Conservation (phyloP, 192 early-diverging fungal genomes). For the Phlyctochytrium bullatum region DNA sequence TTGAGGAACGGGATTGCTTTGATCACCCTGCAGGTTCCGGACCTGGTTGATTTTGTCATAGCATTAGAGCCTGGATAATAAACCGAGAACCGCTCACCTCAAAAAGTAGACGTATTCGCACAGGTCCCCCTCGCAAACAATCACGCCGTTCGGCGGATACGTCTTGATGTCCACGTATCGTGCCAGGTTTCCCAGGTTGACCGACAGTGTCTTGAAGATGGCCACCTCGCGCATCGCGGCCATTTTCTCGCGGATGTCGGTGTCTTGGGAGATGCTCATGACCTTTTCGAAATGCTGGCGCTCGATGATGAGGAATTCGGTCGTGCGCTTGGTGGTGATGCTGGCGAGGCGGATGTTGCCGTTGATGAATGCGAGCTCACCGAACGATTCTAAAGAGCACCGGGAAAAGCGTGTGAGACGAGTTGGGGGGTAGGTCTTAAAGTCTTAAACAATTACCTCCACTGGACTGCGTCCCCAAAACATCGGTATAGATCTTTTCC, state of each 20-base stretch:
- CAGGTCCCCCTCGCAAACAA: constrained; percentile 26
- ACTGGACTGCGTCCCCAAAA: constrained; percentile 25
- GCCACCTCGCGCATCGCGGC: constrained; percentile 15
- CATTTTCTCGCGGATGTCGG: constrained; percentile 21
- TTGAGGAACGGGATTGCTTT: constrained; percentile 33
- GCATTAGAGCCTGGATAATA: background rate
- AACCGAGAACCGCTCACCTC: constrained; percentile 17
- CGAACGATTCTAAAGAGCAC: constrained; percentile 32
- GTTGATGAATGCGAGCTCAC: constrained; percentile 33
- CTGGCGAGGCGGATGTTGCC: constrained; percentile 10
- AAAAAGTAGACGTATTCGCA: constrained; percentile 33
- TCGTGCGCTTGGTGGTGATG: constrained; percentile 25
- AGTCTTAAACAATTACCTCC: constrained; percentile 29
- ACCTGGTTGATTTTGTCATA: constrained; percentile 17
- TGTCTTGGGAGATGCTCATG: constrained; percentile 23
- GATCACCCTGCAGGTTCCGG: constrained; percentile 39
- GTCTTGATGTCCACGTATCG: constrained; percentile 19
- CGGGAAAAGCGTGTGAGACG: background rate
- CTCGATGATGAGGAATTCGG: constrained; percentile 32
- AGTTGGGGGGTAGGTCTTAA: background rate
- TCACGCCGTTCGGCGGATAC: constrained; percentile 25
- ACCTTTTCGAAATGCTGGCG: constrained; percentile 23
- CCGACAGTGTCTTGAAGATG: constrained; percentile 30
- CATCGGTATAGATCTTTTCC: constrained; percentile 29
- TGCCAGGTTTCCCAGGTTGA: constrained; percentile 17